A percentile compares a stretch with the other conserved stretches of the same genome.
Conservation (phyloP, 2,329 filamentous ascomycete species). For the Talaromyces sp. region DNA sequence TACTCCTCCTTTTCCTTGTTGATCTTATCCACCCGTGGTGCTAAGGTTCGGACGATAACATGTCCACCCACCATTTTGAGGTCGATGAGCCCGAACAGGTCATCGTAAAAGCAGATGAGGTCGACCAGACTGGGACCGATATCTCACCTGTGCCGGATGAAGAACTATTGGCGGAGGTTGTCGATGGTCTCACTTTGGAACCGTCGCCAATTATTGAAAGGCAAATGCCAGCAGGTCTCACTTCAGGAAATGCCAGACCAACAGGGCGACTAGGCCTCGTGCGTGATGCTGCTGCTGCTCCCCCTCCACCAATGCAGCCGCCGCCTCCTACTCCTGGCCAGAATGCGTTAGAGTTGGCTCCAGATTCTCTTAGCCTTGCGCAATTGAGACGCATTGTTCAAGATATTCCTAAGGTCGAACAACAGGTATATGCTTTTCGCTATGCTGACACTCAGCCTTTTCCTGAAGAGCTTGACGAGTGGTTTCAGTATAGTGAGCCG, state of each 20-base stretch:
- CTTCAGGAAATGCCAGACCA: conserved; percentile 20
- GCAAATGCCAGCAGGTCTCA: conserved; percentile 5
- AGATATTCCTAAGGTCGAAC: conserved; percentile 67
- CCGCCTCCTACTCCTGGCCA: conserved; percentile 47
- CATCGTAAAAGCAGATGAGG: conserved; percentile 49
- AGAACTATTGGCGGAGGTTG: conserved; percentile 42
- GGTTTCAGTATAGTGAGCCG: conserved; percentile 89
- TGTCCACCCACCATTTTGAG: conserved; percentile 30
- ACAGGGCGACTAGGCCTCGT: conserved; percentile 35
- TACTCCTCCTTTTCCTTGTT: background rate
- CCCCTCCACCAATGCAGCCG: conserved; percentile 45
- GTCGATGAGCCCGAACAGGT: conserved; percentile 33
- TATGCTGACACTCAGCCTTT: conserved; percentile 71
- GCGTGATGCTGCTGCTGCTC: conserved; percentile 34
- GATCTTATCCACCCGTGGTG: background rate
- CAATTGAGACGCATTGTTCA: conserved; percentile 71
- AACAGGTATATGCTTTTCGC: conserved; percentile 78
- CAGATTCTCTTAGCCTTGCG: conserved; percentile 70
- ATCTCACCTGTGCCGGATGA: conserved; percentile 46
- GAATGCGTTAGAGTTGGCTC: conserved; percentile 38
- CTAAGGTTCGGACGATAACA: conserved; percentile 2
- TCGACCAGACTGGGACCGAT: conserved; percentile 48
- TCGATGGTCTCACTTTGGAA: conserved; percentile 37
- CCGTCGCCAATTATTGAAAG: conserved; percentile 23
- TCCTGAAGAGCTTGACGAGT: conserved; percentile 90